A percentile compares a stretch with the other conserved stretches of the same genome.
Conservation (phyloP, 78 protist genomes). For the Capsaspora owczarzaki region DNA sequence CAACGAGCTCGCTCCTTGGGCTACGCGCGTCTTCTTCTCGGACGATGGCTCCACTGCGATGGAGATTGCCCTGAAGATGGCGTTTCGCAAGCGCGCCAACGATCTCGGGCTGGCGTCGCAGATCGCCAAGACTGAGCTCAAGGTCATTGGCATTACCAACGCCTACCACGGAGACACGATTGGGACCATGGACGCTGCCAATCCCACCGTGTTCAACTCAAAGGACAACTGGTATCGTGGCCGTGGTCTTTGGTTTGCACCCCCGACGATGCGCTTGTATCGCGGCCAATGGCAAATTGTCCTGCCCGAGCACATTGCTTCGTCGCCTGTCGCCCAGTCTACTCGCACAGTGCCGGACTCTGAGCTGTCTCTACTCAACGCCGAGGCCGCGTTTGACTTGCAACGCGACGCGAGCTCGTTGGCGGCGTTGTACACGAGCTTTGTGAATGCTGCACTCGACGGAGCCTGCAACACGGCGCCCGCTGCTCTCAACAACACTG, state of each 20-base stretch:
- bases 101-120: background rate
- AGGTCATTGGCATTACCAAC: slow-evolving; percentile 2
- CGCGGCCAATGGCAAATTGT: background rate
- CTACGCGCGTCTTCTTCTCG: slow-evolving; percentile 21
- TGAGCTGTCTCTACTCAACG: too few species aligned
- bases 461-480: too few species aligned
- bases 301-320: too few species aligned
- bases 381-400: too few species aligned
- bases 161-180: slow-evolving; percentile 51
- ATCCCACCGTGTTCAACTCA: slow-evolving; percentile 1
- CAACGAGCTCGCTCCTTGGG: too few species aligned
- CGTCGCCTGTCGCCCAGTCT: too few species aligned
- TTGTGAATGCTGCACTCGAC: too few species aligned
- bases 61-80: slow-evolving; percentile 49
- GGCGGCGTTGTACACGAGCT: too few species aligned
- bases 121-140: too few species aligned
- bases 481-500: too few species aligned
- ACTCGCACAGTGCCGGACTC: too few species aligned
- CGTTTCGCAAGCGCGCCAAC: slow-evolving; percentile 5
- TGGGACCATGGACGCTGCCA: slow-evolving; percentile 34
- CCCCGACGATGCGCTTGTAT: background rate
- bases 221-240: slow-evolving; percentile 3
- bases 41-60: slow-evolving; percentile 52
- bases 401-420: too few species aligned
- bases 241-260: background rate